Percentiles rank a stretch among this genome's conserved stretches.
Evolutionary conservation across 2,329 filamentous ascomycete genomes (phyloP).

Genomic region (Tolypocladium amazonense): DNA sequence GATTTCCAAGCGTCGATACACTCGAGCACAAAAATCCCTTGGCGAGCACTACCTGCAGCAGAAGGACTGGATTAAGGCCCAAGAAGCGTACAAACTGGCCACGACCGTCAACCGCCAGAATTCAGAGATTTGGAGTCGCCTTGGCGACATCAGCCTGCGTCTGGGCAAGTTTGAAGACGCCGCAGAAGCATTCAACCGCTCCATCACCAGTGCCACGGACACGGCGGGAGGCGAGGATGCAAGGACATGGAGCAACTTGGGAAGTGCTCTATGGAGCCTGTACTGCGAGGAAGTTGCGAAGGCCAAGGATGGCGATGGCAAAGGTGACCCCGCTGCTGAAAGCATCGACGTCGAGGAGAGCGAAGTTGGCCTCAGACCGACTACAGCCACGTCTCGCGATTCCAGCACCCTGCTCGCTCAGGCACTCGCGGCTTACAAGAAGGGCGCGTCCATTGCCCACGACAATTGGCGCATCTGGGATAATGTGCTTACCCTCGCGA

Average conservation of each 20-base stretch:
- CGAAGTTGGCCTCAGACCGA: slow-evolving; percentile 8
- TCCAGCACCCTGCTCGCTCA: slow-evolving; percentile 57
- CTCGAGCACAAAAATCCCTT: slow-evolving; percentile 77
- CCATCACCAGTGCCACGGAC: slow-evolving; percentile 53
- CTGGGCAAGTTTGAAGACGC: slow-evolving; percentile 68
- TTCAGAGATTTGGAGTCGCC: slow-evolving; percentile 74
- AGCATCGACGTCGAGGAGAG: slow-evolving; percentile 19
- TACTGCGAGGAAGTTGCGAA: slow-evolving; percentile 42
- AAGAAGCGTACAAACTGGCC: slow-evolving; percentile 68
- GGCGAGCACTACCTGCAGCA: slow-evolving; percentile 65
- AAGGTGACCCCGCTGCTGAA: slow-evolving; percentile 6
- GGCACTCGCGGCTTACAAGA: slow-evolving; percentile 75
- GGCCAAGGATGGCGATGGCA: slow-evolving; percentile 16
- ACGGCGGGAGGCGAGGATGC: slow-evolving; percentile 75
- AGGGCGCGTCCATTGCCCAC: slow-evolving; percentile 71
- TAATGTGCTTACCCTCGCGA: slow-evolving; percentile 81
- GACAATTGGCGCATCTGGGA: slow-evolving; percentile 94
- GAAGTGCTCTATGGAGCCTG: slow-evolving; percentile 66
- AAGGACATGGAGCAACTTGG: slow-evolving; percentile 90
- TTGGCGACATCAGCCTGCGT: slow-evolving; percentile 80
- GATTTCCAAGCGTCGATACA: slow-evolving; percentile 69
- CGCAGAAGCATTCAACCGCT: slow-evolving; percentile 70
- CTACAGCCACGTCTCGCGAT: slow-evolving; percentile 25
- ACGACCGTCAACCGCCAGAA: slow-evolving; percentile 72
- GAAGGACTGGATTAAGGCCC: slow-evolving; percentile 58